phyloP scores from a whole-genome alignment of 2,329 filamentous ascomycete genomes.

The Clarireedia sp. region DNA sequence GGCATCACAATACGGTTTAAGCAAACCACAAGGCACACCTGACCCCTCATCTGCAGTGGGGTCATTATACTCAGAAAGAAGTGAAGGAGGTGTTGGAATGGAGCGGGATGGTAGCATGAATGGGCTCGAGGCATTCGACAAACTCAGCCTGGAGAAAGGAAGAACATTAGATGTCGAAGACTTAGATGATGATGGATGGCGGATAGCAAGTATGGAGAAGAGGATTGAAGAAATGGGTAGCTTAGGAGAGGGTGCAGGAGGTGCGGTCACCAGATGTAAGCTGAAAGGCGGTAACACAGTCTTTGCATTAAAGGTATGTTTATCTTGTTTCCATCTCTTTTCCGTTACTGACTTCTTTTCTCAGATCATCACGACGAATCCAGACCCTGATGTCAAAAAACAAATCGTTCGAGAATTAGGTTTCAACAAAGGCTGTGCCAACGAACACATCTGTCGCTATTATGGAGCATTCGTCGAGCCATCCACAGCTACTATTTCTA shows the following conservation, averaged over 20 bases:
- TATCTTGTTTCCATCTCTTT: constrained; percentile 7
- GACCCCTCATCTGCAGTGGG: constrained; percentile 86
- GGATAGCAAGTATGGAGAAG: constrained; percentile 81
- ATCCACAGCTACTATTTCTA: constrained; percentile 92
- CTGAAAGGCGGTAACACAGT: constrained; percentile 88
- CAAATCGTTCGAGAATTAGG: constrained; percentile 93
- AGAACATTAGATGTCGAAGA: constrained; percentile 86
- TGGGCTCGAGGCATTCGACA: constrained; percentile 68
- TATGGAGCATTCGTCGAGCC: constrained; percentile 96
- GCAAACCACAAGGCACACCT: constrained; percentile 60
- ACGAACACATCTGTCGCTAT: constrained; percentile 92
- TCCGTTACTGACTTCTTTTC: neutral
- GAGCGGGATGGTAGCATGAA: constrained; percentile 76
- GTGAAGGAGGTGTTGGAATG: constrained; percentile 68
- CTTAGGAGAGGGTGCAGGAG: constrained; percentile 88
- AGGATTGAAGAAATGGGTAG: constrained; percentile 83
- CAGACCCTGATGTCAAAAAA: constrained; percentile 95
- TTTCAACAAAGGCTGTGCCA: constrained; percentile 97
- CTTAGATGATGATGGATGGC: constrained; percentile 90
- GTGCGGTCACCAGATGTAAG: constrained; percentile 85
- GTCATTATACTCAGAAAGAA: constrained; percentile 73
- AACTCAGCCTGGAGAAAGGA: constrained; percentile 73
- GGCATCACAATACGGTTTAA: constrained; percentile 63
- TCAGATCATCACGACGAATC: constrained; percentile 95
- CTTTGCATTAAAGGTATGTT: constrained; percentile 83